Evolutionary conservation across 495 filamentous ascomycete species (phyloP).

Genomic region (Podospora tetraspora): DNA sequence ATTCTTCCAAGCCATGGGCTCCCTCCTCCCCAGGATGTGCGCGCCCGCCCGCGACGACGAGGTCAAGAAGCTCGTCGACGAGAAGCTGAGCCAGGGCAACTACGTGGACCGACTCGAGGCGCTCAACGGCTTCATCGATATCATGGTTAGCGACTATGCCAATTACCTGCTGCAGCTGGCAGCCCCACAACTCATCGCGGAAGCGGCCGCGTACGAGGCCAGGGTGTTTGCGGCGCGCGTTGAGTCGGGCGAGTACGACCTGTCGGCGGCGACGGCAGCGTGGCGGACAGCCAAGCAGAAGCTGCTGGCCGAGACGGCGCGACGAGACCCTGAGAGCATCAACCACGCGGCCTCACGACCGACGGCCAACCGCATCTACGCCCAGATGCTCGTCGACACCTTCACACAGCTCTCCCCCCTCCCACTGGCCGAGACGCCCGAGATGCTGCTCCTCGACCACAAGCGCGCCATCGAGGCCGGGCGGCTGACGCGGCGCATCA

Average conservation of each 20-base stretch:
- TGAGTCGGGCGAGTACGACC: conserved; percentile 50
- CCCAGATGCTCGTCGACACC: conserved; percentile 60
- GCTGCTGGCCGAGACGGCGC: conserved; percentile 62
- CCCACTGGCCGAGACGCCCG: conserved; percentile 59
- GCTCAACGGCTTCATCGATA: conserved; percentile 79
- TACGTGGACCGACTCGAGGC: conserved; percentile 79
- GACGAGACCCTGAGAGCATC: conserved; percentile 66
- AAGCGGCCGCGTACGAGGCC: conserved; percentile 76
- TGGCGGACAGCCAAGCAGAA: conserved; percentile 67
- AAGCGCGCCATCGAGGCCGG: conserved; percentile 65
- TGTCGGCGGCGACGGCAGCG: conserved; percentile 62
- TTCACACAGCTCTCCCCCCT: conserved; percentile 50
- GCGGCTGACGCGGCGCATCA: conserved; percentile 62
- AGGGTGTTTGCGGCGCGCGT: conserved; percentile 68
- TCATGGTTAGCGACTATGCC: conserved; percentile 89
- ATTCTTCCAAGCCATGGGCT: conserved; percentile 87
- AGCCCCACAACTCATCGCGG: conserved; percentile 74
- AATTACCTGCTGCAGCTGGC: conserved; percentile 85
- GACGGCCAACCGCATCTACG: conserved; percentile 69
- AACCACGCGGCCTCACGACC: conserved; percentile 50
- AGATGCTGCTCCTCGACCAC: conserved; percentile 77
- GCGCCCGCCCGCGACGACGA: conserved; percentile 84
- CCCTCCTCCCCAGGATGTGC: conserved; percentile 87
- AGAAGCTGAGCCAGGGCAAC: conserved; percentile 62
- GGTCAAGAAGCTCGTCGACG: conserved; percentile 70